Percentiles rank a stretch among this genome's conserved stretches.
Conservation (phyloP, 305 asterid genomes). For the Fraxinus ornus region DNA sequence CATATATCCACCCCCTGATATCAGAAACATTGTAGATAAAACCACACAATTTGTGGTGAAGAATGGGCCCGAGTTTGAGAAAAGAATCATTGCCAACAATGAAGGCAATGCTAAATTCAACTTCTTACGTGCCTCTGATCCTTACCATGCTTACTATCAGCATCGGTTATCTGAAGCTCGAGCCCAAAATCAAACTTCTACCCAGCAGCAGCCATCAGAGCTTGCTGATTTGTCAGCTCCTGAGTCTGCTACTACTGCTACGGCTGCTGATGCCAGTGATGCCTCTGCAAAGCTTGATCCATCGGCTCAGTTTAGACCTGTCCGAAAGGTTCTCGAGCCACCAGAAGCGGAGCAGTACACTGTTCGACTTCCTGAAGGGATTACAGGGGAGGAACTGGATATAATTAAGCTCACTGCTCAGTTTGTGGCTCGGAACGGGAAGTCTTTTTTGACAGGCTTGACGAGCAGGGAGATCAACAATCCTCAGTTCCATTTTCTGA, state of each 20-base stretch:
- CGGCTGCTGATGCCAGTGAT: conserved; percentile 42
- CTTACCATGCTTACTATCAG: conserved; percentile 92
- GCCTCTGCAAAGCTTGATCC: conserved; percentile 62
- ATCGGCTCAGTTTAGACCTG: conserved; percentile 56
- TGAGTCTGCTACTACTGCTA: conserved; percentile 40
- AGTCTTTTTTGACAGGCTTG: conserved; percentile 79
- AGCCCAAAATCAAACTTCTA: conserved; percentile 58
- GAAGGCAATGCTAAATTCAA: conserved; percentile 88
- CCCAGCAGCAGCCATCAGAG: conserved; percentile 36
- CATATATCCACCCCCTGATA: conserved; percentile 89
- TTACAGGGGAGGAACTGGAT: conserved; percentile 89
- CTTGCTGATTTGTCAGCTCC: conserved; percentile 39
- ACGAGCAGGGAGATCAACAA: conserved; percentile 79
- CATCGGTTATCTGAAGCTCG: conserved; percentile 78
- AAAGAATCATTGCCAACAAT: conserved; percentile 68
- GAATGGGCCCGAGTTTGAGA: conserved; percentile 90
- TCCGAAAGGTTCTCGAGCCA: conserved; percentile 76
- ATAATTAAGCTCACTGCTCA: conserved; percentile 88
- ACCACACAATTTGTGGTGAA: conserved; percentile 85
- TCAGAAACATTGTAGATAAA: conserved; percentile 81
- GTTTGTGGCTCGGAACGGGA: conserved; percentile 90
- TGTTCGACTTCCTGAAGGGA: conserved; percentile 88
- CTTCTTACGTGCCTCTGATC: conserved; percentile 70
- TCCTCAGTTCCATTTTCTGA: conserved; percentile 80
- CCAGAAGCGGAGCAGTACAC: conserved; percentile 91